Base-by-base conservation (phyloP, 305 asterid genomes). In the Fraxinus paxiana region DNA sequence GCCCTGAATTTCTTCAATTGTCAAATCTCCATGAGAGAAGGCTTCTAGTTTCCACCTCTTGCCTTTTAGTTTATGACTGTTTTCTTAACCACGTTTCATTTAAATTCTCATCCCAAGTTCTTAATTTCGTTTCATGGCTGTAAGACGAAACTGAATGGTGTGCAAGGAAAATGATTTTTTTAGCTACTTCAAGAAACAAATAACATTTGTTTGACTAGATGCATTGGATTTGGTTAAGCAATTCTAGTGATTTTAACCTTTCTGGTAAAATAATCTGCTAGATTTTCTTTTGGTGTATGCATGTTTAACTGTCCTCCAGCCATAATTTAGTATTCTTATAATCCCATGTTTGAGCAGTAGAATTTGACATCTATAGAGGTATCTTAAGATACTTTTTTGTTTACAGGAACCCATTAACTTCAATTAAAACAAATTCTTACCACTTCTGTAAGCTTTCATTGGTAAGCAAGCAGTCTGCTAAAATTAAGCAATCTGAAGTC, bases 401-500 rank as follows among this genome's bases (percentile, higher is more conserved):
- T 71, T 77, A 61, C 88, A 87, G 90, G 88, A 87, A 75, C 20
- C 90, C 89, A 7, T 76, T 83, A 77, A 26, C 80, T 67, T 79
- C 86, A 61, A 82, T 86, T 34, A 83, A 72, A 78, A 83, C 88
- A 79, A 87, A 84, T 73, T 20, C 89, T 83, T 87, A 84, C 48
- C 90, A 84, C 84, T 89, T 89, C 59, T 89, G 92, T 84, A 86
- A 89, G 90, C 84, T 83, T 51, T 87, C 88, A 13, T 76, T 87
- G 54, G 86, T 82, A 46, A 87, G 81, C 78, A 79, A 43, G 71
- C 85, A 84, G 4, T 12, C 56, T 7, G 9, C 37, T 54, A 22
- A 61, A 10, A 73, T 20, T 20, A 79, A 72, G 20, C 79, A 56
- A 77, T 82, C 59, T 82, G 88, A 65, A 81, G 81, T 30, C 67